These are phyloP conservation scores for Sporothrix dimorphospora DNA, from an alignment of 2,329 filamentous ascomycete species.

Conservation along the genomic window DNA sequence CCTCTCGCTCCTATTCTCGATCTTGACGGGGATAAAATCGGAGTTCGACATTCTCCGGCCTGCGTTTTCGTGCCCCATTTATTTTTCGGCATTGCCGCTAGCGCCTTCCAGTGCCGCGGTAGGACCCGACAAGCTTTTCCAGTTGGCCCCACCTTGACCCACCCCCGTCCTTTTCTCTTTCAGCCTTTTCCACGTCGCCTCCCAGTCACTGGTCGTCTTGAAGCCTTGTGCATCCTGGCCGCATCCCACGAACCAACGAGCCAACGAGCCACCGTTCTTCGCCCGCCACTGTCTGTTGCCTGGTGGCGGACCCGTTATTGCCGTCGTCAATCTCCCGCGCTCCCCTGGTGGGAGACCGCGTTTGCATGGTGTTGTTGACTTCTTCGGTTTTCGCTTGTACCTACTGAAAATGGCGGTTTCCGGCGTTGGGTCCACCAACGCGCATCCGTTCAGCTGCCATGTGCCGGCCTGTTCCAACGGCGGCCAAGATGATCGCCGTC, in stretches of 20 bases:
- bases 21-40: conserved; percentile 8
- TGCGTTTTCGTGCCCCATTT: not conserved
- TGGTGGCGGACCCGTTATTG: not conserved
- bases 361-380: not conserved
- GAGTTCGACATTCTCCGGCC: not conserved
- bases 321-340: not conserved
- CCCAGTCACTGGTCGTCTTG: not conserved
- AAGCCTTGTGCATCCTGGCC: not conserved
- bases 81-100: conserved; percentile 26
- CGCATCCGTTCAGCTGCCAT: conserved; percentile 11
- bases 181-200: conserved; percentile 16
- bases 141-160: conserved; percentile 8
- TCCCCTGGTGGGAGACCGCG: not conserved
- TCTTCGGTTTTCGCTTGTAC: conserved; percentile 14
- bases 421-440: not conserved
- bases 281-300: not conserved
- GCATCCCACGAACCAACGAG: not conserved
- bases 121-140: conserved; percentile 24
- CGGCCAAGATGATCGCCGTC: not conserved
- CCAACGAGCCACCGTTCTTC: not conserved
- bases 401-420: conserved; percentile 3
- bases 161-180: not conserved
- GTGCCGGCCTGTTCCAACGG: conserved; percentile 10
- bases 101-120: conserved; percentile 26
- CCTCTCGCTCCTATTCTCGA: not conserved